Base-by-base conservation (phyloP, 495 filamentous ascomycete genomes). In the Glutinoglossum americanum region DNA sequence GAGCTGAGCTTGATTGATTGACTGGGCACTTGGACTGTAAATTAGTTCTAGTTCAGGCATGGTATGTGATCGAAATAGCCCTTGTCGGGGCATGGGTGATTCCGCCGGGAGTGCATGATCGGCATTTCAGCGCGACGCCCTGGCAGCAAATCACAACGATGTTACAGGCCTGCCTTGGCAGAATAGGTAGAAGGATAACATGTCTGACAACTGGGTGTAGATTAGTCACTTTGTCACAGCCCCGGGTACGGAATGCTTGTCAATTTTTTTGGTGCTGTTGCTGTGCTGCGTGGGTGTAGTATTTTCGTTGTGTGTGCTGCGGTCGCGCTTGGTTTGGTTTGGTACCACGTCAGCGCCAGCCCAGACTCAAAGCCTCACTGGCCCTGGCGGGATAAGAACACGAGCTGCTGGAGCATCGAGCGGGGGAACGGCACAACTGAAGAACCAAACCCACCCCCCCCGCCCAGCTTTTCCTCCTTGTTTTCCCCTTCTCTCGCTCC, bases 401-500 rank as follows among this genome's bases (percentile, higher is more conserved):
- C 41, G n/a, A 45, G 41, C 41, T 21, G 41, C n/a, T n/a, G n/a
- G n/a, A n/a, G n/a, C n/a, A n/a, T n/a, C n/a, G 17, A 19, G 41
- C 41, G 41, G 41, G n/a, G 41, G 41, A 45, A 45, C 41, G n/a
- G 41, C 3, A 19, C 17, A 19, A 45, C 17, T 45, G 17, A 45
- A 45, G 41, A 45, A 45, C 17, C 4, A 3, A 41, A 8, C 37
- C 26, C 54, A n/a, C n/a, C n/a, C 63, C 60, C 60, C 61, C 28
- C 47, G 60, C 9, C 62, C 35, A 1, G 21, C 21, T 23, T 45
- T 59, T 41, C 13, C 37, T 15, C 37, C 37, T 11, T 15, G 13
- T 17, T 17, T 41, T 17, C n/a, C 41, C 41, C 21, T 21, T 7
- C 19, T 3, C 41, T 19, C 19, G 1, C 17, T 19, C 19, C 41